These are phyloP conservation scores for Zelopaecilomyces penicillatus DNA, from an alignment of 2,329 filamentous ascomycete genomes.

Conservation along the genomic window DNA sequence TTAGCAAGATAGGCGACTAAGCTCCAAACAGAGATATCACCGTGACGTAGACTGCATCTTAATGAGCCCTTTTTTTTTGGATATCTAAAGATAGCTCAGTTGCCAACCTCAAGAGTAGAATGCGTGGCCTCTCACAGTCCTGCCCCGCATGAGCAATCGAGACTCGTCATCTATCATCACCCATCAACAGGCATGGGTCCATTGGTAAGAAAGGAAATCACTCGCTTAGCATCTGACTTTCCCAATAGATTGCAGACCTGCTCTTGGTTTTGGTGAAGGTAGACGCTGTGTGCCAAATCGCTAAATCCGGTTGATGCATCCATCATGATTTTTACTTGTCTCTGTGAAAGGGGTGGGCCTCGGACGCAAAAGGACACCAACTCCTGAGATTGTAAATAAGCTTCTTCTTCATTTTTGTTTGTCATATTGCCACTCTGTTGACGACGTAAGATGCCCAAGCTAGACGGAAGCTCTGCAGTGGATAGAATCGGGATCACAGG, in stretches of 20 bases:
- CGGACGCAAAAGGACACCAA: slow-evolving; percentile 18
- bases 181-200: slow-evolving; percentile 10
- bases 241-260: slow-evolving; percentile 21
- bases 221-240: slow-evolving; percentile 17
- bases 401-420: not conserved
- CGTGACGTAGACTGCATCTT: no score
- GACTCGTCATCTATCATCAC: not conserved
- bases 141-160: not conserved
- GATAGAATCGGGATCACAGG: slow-evolving; percentile 36
- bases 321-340: slow-evolving; percentile 20
- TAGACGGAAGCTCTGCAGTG: slow-evolving; percentile 24
- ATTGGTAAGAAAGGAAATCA: slow-evolving; percentile 21
- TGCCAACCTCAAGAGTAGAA: not conserved
- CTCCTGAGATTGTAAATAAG: not conserved
- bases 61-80: no score
- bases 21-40: no score
- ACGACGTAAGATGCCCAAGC: slow-evolving; percentile 29
- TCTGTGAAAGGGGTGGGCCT: slow-evolving; percentile 18
- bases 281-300: slow-evolving; percentile 17
- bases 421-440: slow-evolving; percentile 11
- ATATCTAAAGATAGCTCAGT: no score
- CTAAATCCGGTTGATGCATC: slow-evolving; percentile 18
- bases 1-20: no score
- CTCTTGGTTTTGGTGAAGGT: slow-evolving; percentile 11
- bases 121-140: not conserved